Percentiles rank a stretch among this genome's conserved stretches.
Evolutionary conservation across 768 basidiomycete genomes (phyloP).

Genomic region (Pleurotus citrinopileatus): DNA sequence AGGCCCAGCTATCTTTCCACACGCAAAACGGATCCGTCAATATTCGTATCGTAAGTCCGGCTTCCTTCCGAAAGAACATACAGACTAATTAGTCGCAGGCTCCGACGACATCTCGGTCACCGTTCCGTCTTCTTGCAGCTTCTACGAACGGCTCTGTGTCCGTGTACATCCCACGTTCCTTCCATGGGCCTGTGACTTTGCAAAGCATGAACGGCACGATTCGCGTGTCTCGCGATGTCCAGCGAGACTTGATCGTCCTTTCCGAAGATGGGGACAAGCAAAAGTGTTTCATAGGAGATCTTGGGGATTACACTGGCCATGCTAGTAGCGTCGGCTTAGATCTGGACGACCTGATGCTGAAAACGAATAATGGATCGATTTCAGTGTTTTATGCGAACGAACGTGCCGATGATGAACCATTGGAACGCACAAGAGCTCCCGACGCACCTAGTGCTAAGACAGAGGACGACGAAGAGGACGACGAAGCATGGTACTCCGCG

Average conservation of each 20-base stretch:
- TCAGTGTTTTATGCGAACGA: not conserved
- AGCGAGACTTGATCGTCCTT: constrained; percentile 23
- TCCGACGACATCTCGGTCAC: constrained; percentile 15
- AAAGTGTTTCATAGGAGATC: constrained; percentile 35
- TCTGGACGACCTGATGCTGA: not conserved
- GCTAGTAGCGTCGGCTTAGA: not conserved
- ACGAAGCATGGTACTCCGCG: not conserved
- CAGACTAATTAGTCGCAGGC: constrained; percentile 12
- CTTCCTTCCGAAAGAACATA: not conserved
- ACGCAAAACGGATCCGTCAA: constrained; percentile 27
- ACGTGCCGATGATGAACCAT: not conserved
- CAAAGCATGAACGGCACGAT: constrained; percentile 24
- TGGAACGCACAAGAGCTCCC: no score
- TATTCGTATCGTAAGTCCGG: constrained; percentile 19
- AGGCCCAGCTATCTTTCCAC: constrained; percentile 14
- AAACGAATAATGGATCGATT: not conserved
- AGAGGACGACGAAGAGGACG: not conserved
- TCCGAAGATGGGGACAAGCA: constrained; percentile 20
- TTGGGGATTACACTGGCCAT: constrained; percentile 13
- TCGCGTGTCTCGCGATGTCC: constrained; percentile 26
- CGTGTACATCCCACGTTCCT: constrained; percentile 38
- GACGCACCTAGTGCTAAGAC: not conserved
- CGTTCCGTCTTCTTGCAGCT: constrained; percentile 20
- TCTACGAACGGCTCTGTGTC: constrained; percentile 28
- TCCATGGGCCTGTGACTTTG: constrained; percentile 30